phyloP scores from a whole-genome alignment of 768 basidiomycete genomes.

The Tulasnella sp. region DNA sequence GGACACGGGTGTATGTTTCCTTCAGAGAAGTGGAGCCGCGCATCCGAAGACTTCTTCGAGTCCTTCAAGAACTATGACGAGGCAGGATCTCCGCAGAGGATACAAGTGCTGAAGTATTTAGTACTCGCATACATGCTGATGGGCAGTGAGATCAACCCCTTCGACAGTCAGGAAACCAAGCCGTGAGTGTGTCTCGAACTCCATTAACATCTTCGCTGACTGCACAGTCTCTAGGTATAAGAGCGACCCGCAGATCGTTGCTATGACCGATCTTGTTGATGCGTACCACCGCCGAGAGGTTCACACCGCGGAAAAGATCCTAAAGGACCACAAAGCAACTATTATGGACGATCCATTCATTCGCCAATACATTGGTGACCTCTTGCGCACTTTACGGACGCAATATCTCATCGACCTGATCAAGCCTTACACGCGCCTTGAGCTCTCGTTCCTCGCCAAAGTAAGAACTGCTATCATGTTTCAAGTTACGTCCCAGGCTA shows the following conservation, averaged over 20 bases:
- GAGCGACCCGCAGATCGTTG: conserved; percentile 89
- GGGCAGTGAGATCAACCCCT: conserved; percentile 97
- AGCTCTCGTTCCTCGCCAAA: conserved; percentile 86
- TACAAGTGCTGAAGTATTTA: conserved; percentile 96
- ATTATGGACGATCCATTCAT: conserved; percentile 97
- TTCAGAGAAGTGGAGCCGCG: conserved; percentile 91
- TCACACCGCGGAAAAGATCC: conserved; percentile 92
- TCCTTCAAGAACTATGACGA: conserved; percentile 99
- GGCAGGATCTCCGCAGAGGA: conserved; percentile 89
- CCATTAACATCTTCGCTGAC: neutral
- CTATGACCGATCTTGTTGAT: conserved; percentile 95
- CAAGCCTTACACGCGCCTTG: conserved; percentile 92
- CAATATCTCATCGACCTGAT: conserved; percentile 97
- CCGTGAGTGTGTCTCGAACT: conserved; percentile 47
- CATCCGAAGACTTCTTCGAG: conserved; percentile 97
- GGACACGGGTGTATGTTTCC: conserved; percentile 1
- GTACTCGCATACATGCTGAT: conserved; percentile 97
- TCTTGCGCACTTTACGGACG: conserved; percentile 85
- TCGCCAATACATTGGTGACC: conserved; percentile 88
- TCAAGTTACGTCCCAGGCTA: neutral
- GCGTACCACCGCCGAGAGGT: conserved; percentile 96
- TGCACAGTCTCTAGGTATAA: conserved; percentile 61
- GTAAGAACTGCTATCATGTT: conserved; percentile 31
- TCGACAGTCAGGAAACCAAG: conserved; percentile 98
- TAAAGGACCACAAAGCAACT: conserved; percentile 85